Base-by-base conservation (phyloP, 345 rosid genomes). In the Gossypium rotundifolium region DNA sequence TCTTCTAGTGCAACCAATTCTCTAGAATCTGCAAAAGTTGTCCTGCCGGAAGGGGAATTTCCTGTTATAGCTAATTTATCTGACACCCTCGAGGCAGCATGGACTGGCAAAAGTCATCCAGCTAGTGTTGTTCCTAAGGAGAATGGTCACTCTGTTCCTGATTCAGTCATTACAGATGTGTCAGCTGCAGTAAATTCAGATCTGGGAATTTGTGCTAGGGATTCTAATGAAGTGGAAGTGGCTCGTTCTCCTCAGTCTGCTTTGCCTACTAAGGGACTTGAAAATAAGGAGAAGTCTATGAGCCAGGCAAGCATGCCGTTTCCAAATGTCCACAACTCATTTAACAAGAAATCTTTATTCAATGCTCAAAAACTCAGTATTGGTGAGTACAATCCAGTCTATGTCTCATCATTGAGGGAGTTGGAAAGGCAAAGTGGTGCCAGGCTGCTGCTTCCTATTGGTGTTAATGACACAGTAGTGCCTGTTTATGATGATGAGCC, bases 401-500 rank as follows among this genome's bases (percentile, higher is more conserved):
- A 88, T 78, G 86, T 90, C 68, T 76, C 83, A n/a, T 86, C 87
- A 65, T 88, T 86, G 74, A 81, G 90, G 88, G 94, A 86, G 76
- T 80, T 85, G 79, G 98, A 93, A 80, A 82, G 82, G 75, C 90
- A 68, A 77, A 88, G 85, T 73, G 92, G 93, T 74, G 97, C 93
- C 14, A 86, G 94, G 87, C 81, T 88, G 74, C 87, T 90, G 59
- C 85, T 93, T 74, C 97, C 93, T 29, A 78, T 87, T 61, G 94
- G 98, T 58, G 70, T 78, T 11, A 83, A 87, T 83, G 93, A 88
- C 29, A 85, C 86, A 3, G 79, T 95, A 75, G 86, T 93, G 55
- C 93, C 98, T 55, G 92, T 95, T 69, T 93, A 87, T 62, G 99
- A 95, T 73, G 98, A 95, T 66, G 99, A 95, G 67, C 98, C 96